These are phyloP conservation scores for Candida koratica DNA, from an alignment of 805 yeast species.

Conservation along the genomic window DNA sequence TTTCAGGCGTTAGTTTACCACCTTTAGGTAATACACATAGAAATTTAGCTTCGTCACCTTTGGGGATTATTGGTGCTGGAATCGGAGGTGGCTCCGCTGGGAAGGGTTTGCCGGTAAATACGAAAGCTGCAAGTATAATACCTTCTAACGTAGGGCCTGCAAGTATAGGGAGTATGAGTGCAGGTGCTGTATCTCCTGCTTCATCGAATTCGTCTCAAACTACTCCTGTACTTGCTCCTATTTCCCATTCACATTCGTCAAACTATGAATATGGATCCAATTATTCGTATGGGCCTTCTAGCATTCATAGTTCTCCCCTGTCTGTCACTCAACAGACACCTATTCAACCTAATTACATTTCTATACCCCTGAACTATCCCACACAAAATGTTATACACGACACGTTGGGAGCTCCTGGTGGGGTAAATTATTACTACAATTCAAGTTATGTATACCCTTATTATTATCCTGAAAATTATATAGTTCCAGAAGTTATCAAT, in stretches of 20 bases:
- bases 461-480: conserved; percentile 15
- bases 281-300: conserved; percentile 2
- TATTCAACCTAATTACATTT: conserved; percentile 5
- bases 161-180: background rate
- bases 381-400: background rate
- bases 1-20: conserved; percentile 1
- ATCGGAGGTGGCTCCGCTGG: background rate
- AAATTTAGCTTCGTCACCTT: background rate
- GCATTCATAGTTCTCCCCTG: conserved; percentile 1
- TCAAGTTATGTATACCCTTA: conserved; percentile 3
- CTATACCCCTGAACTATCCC: background rate
- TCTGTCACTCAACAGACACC: background rate
- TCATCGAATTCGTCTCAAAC: conserved; percentile 1
- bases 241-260: conserved; percentile 6
- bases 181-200: background rate
- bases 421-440: conserved; percentile 1
- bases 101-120: background rate
- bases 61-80: background rate
- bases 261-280: conserved; percentile 5
- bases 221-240: conserved; percentile 4
- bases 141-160: background rate
- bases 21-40: no score
- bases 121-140: background rate
- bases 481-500: conserved; percentile 31
- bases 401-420: background rate